These are phyloP conservation scores for Fragilariopsis cylindrus DNA, from an alignment of 108 stramenopile genomes.

Conservation along the genomic window DNA sequence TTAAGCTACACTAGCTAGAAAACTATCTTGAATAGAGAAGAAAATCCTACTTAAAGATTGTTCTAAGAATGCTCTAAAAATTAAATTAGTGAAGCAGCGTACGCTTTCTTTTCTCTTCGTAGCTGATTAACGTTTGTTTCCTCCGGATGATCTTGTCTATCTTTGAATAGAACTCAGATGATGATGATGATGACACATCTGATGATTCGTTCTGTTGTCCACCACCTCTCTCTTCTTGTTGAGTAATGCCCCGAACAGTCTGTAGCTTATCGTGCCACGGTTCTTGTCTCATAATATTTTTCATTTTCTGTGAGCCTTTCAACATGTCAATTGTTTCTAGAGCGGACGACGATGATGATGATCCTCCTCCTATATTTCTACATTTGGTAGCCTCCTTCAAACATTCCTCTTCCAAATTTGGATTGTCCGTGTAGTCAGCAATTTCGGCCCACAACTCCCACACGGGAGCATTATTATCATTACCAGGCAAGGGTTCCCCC, in stretches of 20 bases:
- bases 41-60: too few species aligned
- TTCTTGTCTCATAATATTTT: constrained; percentile 34
- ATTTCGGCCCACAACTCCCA: constrained; percentile 77
- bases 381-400: background rate
- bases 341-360: background rate
- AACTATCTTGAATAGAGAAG: too few species aligned
- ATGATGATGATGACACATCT: too few species aligned
- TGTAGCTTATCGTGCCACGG: constrained; percentile 39
- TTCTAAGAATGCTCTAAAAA: too few species aligned
- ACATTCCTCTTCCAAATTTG: constrained; percentile 48
- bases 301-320: constrained; percentile 4
- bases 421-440: constrained; percentile 61
- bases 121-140: too few species aligned
- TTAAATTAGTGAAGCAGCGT: too few species aligned
- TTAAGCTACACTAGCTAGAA: too few species aligned
- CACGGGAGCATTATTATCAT: constrained; percentile 43
- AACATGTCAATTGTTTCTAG: constrained; percentile 4
- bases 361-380: background rate
- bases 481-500: constrained; percentile 58
- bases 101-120: too few species aligned
- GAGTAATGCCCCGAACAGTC: background rate
- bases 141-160: too few species aligned
- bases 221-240: background rate
- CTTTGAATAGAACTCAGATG: too few species aligned
- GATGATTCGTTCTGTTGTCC: too few species aligned